Base-by-base conservation (phyloP, 768 basidiomycete genomes). In the Paxillus rubicundulus region DNA sequence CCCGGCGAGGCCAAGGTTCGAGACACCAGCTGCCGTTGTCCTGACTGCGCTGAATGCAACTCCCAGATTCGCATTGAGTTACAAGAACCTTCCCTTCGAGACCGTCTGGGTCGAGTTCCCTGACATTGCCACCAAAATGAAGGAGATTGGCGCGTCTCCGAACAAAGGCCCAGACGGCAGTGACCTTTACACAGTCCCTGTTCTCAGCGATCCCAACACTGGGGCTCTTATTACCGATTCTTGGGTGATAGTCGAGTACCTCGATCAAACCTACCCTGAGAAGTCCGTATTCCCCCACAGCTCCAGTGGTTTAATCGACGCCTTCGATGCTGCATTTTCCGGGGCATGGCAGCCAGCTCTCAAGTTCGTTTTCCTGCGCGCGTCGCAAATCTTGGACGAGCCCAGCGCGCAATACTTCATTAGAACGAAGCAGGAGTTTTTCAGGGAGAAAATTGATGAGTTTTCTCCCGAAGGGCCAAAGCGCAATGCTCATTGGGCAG, bases 371-470 rank as follows among this genome's bases (percentile, higher is more conserved):
- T 5, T 66, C 44, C 28, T 70, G 20, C 66, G 68, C 17, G 21
- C 57, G 1, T 56, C 60, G 13, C 43, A 61, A 10, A 54, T 67
- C 36, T 54, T 81, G 50, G 70, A 65, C 27, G 63, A 69, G 5
- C 56, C 51, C 37, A 77, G 76, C 50, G 53, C 55, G 37, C 67
- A 61, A 27, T 74, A 73, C 61, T 82, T 77, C 55, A 57, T 71
- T 17, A 44, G 50, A n/a, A 74, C 71, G 5, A 61, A 74, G 34
- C 68, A 71, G 50, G 50, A 13, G 2, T 17, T 8, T 3, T 65
- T 72, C 42, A 74, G 74, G 5, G 64, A 54, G 38, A 60, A 62
- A 14, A 53, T 82, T 47, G 75, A 78, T 24, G 70, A 77, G 33
- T 54, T 77, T 32, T 63, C 64, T 6, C 72, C 74, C 0, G 65